phyloP scores from a whole-genome alignment of 2,329 filamentous ascomycete species.

The Aspergillus fijiensis region DNA sequence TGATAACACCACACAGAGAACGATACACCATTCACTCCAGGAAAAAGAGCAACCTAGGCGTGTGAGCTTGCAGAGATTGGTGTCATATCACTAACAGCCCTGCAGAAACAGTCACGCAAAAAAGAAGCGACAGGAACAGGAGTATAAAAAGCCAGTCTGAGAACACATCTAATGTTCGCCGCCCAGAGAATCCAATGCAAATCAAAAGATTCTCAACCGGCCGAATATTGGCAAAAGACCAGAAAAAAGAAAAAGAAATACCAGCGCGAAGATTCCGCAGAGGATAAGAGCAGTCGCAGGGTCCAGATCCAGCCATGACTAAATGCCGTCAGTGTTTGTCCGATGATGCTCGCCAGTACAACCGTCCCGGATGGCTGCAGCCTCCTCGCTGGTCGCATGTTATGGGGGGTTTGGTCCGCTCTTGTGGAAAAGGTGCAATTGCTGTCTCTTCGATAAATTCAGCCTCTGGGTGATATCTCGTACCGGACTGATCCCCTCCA shows the following conservation, averaged over 20 bases:
- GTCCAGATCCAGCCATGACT: constrained; percentile 9
- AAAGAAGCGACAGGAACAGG: neutral
- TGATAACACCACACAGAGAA: constrained; percentile 1
- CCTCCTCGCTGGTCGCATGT: constrained; percentile 13
- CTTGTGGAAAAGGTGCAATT: constrained; percentile 5
- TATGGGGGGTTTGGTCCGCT: constrained; percentile 8
- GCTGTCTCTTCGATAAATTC: neutral
- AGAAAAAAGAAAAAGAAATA: constrained; percentile 5
- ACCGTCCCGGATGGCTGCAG: constrained; percentile 28
- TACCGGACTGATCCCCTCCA: neutral
- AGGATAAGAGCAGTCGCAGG: neutral
- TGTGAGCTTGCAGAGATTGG: neutral
- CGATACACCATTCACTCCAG: neutral
- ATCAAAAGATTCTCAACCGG: neutral
- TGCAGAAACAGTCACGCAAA: neutral
- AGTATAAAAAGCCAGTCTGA: neutral
- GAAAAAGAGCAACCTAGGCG: neutral
- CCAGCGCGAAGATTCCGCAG: neutral
- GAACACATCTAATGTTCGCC: neutral
- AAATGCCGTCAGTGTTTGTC: constrained; percentile 23
- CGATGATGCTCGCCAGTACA: constrained; percentile 24
- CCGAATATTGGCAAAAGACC: neutral
- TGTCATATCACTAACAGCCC: neutral
- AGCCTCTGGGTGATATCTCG: neutral
- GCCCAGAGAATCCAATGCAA: neutral